A percentile compares a stretch with the other conserved stretches of the same genome.
These are phyloP conservation scores for Ilyonectria robusta DNA, from an alignment of 2,329 filamentous ascomycete species.

Conservation along the genomic window DNA sequence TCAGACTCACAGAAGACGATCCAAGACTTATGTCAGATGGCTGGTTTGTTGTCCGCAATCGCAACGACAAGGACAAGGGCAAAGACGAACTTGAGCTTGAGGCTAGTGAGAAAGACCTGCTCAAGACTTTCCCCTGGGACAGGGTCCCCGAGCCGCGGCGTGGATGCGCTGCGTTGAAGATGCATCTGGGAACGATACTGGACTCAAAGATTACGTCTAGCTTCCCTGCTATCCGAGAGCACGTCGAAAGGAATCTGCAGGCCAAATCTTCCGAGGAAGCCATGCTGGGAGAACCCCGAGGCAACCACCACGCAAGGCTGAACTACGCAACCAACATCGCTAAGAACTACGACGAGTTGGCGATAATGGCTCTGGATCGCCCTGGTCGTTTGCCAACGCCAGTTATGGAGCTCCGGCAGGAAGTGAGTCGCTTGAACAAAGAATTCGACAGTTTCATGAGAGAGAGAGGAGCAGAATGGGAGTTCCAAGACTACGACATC, in stretches of 20 bases:
- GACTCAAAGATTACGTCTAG: too few relatives aligned
- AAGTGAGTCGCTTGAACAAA: constrained; percentile 37
- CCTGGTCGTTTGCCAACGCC: constrained; percentile 43
- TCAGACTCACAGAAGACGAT: neutral
- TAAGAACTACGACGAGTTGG: too few relatives aligned
- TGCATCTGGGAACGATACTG: constrained; percentile 21
- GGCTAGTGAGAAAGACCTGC: too few relatives aligned
- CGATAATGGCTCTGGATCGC: constrained; percentile 35
- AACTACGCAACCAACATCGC: too few relatives aligned
- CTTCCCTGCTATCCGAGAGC: too few relatives aligned
- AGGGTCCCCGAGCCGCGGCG: constrained; percentile 27
- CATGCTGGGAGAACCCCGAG: too few relatives aligned
- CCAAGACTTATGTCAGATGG: constrained; percentile 33
- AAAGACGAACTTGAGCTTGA: constrained; percentile 39
- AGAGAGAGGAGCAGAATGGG: constrained; percentile 41
- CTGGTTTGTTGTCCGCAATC: constrained; percentile 57
- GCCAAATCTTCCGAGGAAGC: too few relatives aligned
- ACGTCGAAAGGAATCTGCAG: too few relatives aligned
- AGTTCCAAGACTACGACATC: constrained; percentile 44
- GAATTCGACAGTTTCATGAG: constrained; percentile 49
- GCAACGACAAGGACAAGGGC: constrained; percentile 43
- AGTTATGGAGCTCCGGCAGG: constrained; percentile 45
- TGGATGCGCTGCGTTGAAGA: constrained; percentile 49
- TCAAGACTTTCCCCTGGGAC: too few relatives aligned
- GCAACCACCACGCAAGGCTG: too few relatives aligned